Base-by-base conservation (phyloP, 1,139 yeast genomes). In the Lodderomyces elongisporus region DNA sequence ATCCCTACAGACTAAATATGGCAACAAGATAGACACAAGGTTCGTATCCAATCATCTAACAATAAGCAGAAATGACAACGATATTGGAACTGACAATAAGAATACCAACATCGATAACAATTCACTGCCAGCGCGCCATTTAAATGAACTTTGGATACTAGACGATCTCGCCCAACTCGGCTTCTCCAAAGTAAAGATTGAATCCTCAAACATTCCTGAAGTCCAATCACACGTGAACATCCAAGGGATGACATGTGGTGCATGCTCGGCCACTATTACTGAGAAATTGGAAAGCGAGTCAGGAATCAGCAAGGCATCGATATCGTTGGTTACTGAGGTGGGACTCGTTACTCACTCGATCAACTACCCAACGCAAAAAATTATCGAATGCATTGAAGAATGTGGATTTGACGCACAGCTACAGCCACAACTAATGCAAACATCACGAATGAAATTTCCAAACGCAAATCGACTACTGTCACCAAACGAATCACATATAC, bases 191-290 rank as follows among this genome's bases (percentile, higher is more conserved):
- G 20, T 17, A 9, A 5, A 16, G n/a, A 14, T 27, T 5, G 5
- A n/a, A 13, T 30, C 37, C 10, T 27, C 38, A 22, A 32, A 16
- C 20, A 15, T n/a, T 4, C 31, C 33, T 10, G 17, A 27, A 17
- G n/a, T 35, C 9, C 33, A 38, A 21, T 44, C 50, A 3, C 30
- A 34, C 13, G 41, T 46, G 14, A 17, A 36, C 13, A 32, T 48
- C 28, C 32, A 24, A 14, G 73, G 70, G 3, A 53, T 66, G 60
- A 59, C 65, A 2, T 66, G 73, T 46, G 71, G 69, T 5, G 55
- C 72, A 3, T 66, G 72, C 36, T 50, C 62, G 23, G 66, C 66
- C 2, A 49, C 69, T n/a, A 56, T 66, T 14, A 60, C 59, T 1
- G 54, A 48, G 26, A 56, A 56, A 2, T 39, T 56, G 27, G 53